These are phyloP conservation scores for Vicia faba DNA, from an alignment of 306 rosid genomes.

Conservation along the genomic window DNA sequence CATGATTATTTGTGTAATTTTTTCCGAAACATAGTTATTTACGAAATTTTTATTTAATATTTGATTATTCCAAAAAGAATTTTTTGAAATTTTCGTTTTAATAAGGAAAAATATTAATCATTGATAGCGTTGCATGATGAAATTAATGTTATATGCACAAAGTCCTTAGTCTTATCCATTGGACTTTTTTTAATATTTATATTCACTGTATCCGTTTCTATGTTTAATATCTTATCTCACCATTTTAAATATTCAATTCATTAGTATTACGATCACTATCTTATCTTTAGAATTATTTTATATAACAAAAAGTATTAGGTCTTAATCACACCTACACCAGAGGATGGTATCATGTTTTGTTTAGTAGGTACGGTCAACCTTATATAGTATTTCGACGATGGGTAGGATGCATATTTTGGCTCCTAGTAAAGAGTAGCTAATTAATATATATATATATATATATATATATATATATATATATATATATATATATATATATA, in stretches of 20 bases:
- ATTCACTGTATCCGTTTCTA: neutral
- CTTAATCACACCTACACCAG: neutral
- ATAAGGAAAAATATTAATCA: no score
- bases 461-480: no score
- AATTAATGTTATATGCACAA: neutral
- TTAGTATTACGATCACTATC: neutral
- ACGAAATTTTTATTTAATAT: no score
- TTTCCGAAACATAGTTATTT: no score
- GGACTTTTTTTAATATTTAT: neutral
- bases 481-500: no score
- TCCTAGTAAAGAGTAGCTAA: no score
- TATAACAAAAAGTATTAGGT: neutral
- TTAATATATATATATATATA: no score
- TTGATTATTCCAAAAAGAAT: no score
- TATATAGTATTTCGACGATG: neutral
- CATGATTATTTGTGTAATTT: no score
- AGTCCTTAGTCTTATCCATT: constrained; percentile 18
- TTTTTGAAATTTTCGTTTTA: no score
- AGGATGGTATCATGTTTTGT: neutral
- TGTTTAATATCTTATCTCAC: neutral
- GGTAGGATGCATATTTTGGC: neutral
- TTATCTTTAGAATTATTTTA: constrained; percentile 17
- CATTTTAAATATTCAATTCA: neutral
- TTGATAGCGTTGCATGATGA: neutral
- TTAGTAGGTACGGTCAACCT: neutral